Evolutionary conservation across 1,284 basidiomycete species (phyloP).

Genomic region (Paramarasmius palmivorus): DNA sequence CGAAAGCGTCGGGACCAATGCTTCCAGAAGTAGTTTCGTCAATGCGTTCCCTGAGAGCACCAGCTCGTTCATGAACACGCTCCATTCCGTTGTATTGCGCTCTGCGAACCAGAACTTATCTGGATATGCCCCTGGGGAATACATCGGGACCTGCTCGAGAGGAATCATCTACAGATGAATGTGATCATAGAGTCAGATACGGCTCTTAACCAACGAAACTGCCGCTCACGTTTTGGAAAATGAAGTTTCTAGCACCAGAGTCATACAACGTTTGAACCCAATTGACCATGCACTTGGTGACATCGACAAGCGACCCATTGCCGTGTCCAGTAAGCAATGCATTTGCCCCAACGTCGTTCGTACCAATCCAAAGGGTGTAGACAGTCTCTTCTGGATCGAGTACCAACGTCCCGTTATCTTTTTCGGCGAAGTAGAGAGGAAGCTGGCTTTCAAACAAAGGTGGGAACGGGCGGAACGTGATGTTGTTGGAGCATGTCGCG

Average conservation of each 20-base stretch:
- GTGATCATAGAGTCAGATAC: not conserved
- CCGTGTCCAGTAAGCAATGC: conserved; percentile 38
- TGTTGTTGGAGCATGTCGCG: conserved; percentile 45
- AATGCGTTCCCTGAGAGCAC: conserved; percentile 41
- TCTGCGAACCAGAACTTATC: conserved; percentile 42
- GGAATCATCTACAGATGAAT: conserved; percentile 44
- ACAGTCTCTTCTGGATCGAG: conserved; percentile 35
- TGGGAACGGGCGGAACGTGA: conserved; percentile 43
- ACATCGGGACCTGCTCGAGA: conserved; percentile 43
- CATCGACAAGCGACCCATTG: conserved; percentile 37
- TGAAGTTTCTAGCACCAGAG: conserved; percentile 43
- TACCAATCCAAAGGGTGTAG: conserved; percentile 48
- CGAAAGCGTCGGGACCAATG: conserved; percentile 33
- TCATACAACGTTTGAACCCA: conserved; percentile 45
- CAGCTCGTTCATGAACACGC: conserved; percentile 46
- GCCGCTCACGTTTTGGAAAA: conserved; percentile 45
- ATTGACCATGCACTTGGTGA: conserved; percentile 41
- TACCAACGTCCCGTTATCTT: conserved; percentile 26
- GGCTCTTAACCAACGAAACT: not conserved
- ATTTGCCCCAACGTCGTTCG: conserved; percentile 43
- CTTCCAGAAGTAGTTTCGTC: conserved; percentile 41
- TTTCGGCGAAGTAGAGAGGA: conserved; percentile 34
- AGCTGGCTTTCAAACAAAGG: conserved; percentile 43
- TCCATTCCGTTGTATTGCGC: conserved; percentile 52
- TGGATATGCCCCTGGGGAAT: conserved; percentile 40